Evolutionary conservation across 176 grass and related monocot species (phyloP).

Genomic region (Elaeis guineensis): DNA sequence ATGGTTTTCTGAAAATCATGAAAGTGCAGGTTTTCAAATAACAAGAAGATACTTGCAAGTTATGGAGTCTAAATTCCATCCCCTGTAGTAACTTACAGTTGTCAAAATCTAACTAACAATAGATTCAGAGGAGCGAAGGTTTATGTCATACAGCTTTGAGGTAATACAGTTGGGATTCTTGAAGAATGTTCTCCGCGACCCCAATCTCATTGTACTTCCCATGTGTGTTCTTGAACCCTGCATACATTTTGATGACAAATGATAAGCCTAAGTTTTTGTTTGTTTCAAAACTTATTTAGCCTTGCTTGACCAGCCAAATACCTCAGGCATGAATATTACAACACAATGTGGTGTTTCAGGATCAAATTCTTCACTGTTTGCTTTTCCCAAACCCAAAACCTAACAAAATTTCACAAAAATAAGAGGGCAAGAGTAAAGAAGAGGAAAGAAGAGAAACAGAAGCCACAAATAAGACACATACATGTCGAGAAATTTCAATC

Average conservation of each 20-base stretch:
- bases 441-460: neutral
- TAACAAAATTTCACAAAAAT: conserved; percentile 21
- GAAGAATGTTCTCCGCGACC: conserved; percentile 72
- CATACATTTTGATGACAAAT: conserved; percentile 1
- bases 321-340: conserved; percentile 98
- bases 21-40: too few species aligned
- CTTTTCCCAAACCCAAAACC: conserved; percentile 61
- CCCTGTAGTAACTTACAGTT: too few species aligned
- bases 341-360: conserved; percentile 38
- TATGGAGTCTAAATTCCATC: too few species aligned
- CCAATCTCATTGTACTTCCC: conserved; percentile 97
- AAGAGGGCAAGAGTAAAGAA: conserved; percentile 1
- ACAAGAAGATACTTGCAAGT: too few species aligned
- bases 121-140: conserved; percentile 4
- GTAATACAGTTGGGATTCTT: conserved; percentile 52
- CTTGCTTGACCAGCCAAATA: conserved; percentile 18
- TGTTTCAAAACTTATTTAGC: too few species aligned
- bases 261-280: too few species aligned
- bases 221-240: conserved; percentile 96
- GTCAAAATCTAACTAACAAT: too few species aligned
- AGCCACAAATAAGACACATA: conserved; percentile 28
- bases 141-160: conserved; percentile 56
- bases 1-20: too few species aligned
- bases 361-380: conserved; percentile 94
- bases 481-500: conserved; percentile 87